A percentile compares a stretch with the other conserved stretches of the same genome.
Evolutionary conservation across 306 rosid genomes (phyloP).

Genomic region (Gastrolobium bilobum): DNA sequence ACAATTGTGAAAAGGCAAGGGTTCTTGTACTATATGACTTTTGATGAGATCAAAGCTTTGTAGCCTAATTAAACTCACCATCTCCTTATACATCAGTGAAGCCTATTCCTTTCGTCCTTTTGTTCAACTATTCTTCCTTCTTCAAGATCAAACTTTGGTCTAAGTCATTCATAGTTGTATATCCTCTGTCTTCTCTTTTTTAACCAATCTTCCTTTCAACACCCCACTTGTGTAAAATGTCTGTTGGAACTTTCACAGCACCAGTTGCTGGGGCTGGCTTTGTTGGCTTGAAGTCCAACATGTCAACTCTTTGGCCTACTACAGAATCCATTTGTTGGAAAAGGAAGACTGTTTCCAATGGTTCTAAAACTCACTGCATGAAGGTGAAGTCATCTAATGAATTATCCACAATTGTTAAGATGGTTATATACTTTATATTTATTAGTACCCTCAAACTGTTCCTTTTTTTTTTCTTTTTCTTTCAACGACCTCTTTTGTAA

Average conservation of each 20-base stretch:
- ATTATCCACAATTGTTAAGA: not conserved
- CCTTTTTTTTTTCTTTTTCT: too few species aligned
- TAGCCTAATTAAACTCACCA: slow-evolving; percentile 39
- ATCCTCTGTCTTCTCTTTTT: slow-evolving; percentile 6
- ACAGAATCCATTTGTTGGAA: slow-evolving; percentile 55
- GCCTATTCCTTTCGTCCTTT: slow-evolving; percentile 41
- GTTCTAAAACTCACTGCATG: slow-evolving; percentile 73
- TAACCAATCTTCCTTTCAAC: not conserved
- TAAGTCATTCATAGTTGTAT: slow-evolving; percentile 16
- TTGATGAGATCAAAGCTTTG: slow-evolving; percentile 44
- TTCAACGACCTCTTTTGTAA: slow-evolving; percentile 25
- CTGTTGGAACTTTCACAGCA: slow-evolving; percentile 52
- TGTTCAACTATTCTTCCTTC: slow-evolving; percentile 38
- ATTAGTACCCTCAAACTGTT: not conserved
- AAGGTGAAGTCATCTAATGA: slow-evolving; percentile 57
- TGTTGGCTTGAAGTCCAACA: slow-evolving; percentile 63
- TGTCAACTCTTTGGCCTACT: slow-evolving; percentile 46
- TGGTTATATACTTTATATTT: not conserved
- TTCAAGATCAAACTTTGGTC: slow-evolving; percentile 35
- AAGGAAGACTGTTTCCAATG: slow-evolving; percentile 65
- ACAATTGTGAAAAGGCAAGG: slow-evolving; percentile 10
- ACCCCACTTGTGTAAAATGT: slow-evolving; percentile 56
- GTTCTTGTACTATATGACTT: not conserved
- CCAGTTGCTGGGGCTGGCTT: slow-evolving; percentile 47
- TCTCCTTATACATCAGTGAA: slow-evolving; percentile 38